Evolutionary conservation across 202 grass and related monocot species (phyloP).

Genomic region (Eragrostis tef): DNA sequence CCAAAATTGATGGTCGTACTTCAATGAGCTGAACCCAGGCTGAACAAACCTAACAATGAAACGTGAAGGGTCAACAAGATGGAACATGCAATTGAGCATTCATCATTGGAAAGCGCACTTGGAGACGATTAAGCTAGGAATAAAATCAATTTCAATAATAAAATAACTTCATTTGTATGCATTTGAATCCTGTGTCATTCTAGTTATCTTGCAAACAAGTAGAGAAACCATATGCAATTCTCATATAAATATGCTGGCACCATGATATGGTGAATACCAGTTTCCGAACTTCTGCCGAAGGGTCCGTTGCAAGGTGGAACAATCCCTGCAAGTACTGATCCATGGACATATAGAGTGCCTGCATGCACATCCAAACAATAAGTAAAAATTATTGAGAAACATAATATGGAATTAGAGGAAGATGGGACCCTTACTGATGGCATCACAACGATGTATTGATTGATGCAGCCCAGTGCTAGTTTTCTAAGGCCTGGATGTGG

Average conservation of each 20-base stretch:
- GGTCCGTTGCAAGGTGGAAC: constrained; percentile 84
- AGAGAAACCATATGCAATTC: neutral
- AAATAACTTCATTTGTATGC: constrained; percentile 8
- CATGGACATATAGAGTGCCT: constrained; percentile 94
- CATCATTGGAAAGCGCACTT: constrained; percentile 31
- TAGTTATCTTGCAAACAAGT: constrained; percentile 38
- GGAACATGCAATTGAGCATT: constrained; percentile 26
- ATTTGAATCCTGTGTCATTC: constrained; percentile 16
- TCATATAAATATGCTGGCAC: constrained; percentile 8
- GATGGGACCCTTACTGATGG: constrained; percentile 57
- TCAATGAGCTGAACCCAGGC: constrained; percentile 98
- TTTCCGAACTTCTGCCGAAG: constrained; percentile 87
- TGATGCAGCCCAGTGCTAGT: constrained; percentile 82
- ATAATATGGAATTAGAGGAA: constrained; percentile 8
- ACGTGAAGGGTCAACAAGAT: constrained; percentile 28
- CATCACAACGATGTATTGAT: constrained; percentile 95
- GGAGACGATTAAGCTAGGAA: constrained; percentile 27
- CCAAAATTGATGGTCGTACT: constrained; percentile 86
- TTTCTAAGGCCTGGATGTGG: constrained; percentile 85
- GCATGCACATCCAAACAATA: constrained; percentile 37
- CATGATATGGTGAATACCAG: constrained; percentile 55
- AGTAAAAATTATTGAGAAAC: neutral
- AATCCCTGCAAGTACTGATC: constrained; percentile 96
- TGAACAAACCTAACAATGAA: constrained; percentile 73
- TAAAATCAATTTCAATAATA: constrained; percentile 25